Base-by-base conservation (phyloP, 805 yeast genomes). In the Candida multigemmis region DNA sequence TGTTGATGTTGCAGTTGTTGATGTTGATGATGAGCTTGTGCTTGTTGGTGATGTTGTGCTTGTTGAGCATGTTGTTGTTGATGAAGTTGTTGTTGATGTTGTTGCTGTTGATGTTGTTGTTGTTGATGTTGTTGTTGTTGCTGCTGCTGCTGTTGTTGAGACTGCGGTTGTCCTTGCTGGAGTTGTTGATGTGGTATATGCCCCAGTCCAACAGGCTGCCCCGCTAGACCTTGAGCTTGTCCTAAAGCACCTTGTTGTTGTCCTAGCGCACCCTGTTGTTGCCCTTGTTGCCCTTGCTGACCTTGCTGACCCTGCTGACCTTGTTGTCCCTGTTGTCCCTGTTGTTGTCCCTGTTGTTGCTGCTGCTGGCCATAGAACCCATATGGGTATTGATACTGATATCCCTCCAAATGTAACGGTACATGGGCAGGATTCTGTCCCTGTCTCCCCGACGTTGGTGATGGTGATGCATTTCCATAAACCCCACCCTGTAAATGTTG, bases 91-190 rank as follows among this genome's bases (percentile, higher is more conserved):
- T 18, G 21, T 19, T 24, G 34, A 19, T 30, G 39, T 4, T 27
- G 23, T 12, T 16, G 23, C 15, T 23, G 34, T 21, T 31, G 35
- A 14, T 28, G 32, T 2, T 12, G 18, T 26, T 27, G 38, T 9
- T 28, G 30, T 25, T 29, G 34, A 14, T 10, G 36, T 14, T 31
- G 40, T 23, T 25, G 37, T 11, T 31, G 34, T 23, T 31, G 41
- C 22, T 23, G 35, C 22, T 20, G 36, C 16, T 31, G 41, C 12
- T 20, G 34, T 14, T 35, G 41, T 21, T 26, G 28, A 14, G 22
- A 21, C 15, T 31, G 36, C 5, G 11, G 23, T 12, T 24, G 27
- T 18, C 25, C 25, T 15, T 27, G 29, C 11, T 20, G 31, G 12
- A 26, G 34, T 14, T 25, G 32, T 18, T 21, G 31, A 9, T 19